phyloP scores from a whole-genome alignment of 2,329 filamentous ascomycete species.

The Macrophomina phaseolina region DNA sequence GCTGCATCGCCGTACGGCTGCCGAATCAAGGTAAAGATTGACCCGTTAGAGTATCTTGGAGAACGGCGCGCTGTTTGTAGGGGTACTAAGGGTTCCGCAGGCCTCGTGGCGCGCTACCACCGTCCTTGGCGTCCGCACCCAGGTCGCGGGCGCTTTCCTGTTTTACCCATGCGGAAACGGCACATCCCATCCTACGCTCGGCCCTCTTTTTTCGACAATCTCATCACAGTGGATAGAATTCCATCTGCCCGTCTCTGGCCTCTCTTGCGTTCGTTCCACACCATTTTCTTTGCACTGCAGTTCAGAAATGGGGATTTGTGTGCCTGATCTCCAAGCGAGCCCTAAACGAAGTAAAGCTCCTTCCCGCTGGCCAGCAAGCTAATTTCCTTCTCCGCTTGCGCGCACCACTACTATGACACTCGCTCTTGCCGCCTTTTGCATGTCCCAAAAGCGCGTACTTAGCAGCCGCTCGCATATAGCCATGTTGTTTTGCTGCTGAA shows the following conservation, averaged over 20 bases:
- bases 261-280: too few species aligned
- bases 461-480: background rate
- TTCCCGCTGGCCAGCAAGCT: background rate
- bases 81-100: background rate
- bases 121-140: constrained; percentile 8
- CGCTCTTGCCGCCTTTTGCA: constrained; percentile 9
- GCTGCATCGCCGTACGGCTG: background rate
- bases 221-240: background rate
- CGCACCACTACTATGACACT: background rate
- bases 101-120: constrained; percentile 3
- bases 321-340: constrained; percentile 3
- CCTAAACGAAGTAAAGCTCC: background rate
- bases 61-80: background rate
- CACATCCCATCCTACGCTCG: constrained; percentile 7
- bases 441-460: background rate
- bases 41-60: background rate
- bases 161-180: constrained; percentile 19
- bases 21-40: background rate
- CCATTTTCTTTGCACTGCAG: background rate
- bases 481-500: background rate
- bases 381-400: background rate
- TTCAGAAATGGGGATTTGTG: background rate
- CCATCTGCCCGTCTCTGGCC: background rate
- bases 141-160: constrained; percentile 16
- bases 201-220: background rate